These are phyloP conservation scores for Bruguiera gymnorhiza DNA, from an alignment of 345 rosid species.

Conservation along the genomic window DNA sequence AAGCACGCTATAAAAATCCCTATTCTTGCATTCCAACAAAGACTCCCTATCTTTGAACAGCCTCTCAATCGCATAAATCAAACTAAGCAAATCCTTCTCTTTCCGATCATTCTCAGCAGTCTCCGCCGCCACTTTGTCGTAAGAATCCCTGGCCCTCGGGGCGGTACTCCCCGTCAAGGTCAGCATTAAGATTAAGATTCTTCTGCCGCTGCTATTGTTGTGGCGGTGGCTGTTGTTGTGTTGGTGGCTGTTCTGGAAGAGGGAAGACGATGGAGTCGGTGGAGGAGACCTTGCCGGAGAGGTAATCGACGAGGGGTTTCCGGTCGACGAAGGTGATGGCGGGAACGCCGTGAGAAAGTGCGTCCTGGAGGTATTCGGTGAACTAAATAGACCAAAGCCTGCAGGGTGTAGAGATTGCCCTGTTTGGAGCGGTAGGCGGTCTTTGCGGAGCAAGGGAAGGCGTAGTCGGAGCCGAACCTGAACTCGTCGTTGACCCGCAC, in stretches of 20 bases:
- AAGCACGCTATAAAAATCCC: slow-evolving; percentile 71
- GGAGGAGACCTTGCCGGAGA: slow-evolving; percentile 58
- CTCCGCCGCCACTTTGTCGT: slow-evolving; percentile 2
- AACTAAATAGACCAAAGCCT: slow-evolving; percentile 65
- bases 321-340: slow-evolving; percentile 75
- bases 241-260: slow-evolving; percentile 33
- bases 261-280: slow-evolving; percentile 71
- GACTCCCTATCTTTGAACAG: slow-evolving; percentile 77
- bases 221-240: not conserved
- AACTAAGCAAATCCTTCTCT: slow-evolving; percentile 27
- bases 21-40: slow-evolving; percentile 61
- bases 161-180: slow-evolving; percentile 28
- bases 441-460: slow-evolving; percentile 5
- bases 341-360: slow-evolving; percentile 55
- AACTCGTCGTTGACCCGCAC: slow-evolving; percentile 11
- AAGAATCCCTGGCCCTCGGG: slow-evolving; percentile 34
- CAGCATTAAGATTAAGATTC: slow-evolving; percentile 11
- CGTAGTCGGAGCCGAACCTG: slow-evolving; percentile 15
- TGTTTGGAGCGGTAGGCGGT: slow-evolving; percentile 84
- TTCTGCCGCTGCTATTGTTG: not conserved
- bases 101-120: slow-evolving; percentile 6
- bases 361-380: slow-evolving; percentile 70
- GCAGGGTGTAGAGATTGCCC: slow-evolving; percentile 81
- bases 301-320: slow-evolving; percentile 77
- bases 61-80: slow-evolving; percentile 55